phyloP scores from a whole-genome alignment of 306 rosid species.

The Macrotyloma uniflorum region DNA sequence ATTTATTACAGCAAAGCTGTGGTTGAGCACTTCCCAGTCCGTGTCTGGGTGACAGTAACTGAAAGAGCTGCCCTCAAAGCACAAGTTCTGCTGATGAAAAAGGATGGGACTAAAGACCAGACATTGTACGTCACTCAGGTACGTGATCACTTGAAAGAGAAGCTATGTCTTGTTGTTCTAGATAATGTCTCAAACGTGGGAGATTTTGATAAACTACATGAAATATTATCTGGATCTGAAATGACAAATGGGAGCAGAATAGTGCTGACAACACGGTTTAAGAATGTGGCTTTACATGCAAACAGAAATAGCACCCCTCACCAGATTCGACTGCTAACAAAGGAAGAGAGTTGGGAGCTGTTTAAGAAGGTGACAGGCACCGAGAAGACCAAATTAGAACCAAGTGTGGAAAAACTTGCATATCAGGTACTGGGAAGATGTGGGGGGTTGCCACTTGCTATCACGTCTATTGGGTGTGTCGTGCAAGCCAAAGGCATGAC shows the following conservation, averaged over 20 bases:
- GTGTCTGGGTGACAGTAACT: constrained; percentile 38
- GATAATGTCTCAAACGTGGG: constrained; percentile 30
- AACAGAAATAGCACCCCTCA: neutral
- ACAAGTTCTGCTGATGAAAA: constrained; percentile 29
- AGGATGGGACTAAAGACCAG: constrained; percentile 9
- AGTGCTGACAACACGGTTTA: constrained; percentile 35
- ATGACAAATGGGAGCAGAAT: constrained; percentile 33
- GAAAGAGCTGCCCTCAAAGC: neutral
- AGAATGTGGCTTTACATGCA: constrained; percentile 15
- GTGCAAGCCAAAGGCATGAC: constrained; percentile 16
- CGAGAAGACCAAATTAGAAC: neutral
- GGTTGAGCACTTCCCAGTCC: constrained; percentile 19
- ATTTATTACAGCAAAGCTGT: constrained; percentile 28
- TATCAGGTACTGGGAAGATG: constrained; percentile 31
- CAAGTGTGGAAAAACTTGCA: constrained; percentile 31
- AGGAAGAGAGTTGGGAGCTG: constrained; percentile 43
- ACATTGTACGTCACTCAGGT: neutral
- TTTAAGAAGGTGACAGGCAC: constrained; percentile 35
- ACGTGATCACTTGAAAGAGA: neutral
- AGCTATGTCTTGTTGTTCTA: constrained; percentile 30
- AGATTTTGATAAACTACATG: constrained; percentile 3
- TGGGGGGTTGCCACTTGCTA: constrained; percentile 42
- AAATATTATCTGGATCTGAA: neutral
- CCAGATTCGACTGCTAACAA: constrained; percentile 41
- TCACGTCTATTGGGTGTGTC: constrained; percentile 29